These are phyloP conservation scores for Takakia lepidozioides DNA, from an alignment of 225 moss, liverwort and hornwort genomes.

Conservation along the genomic window DNA sequence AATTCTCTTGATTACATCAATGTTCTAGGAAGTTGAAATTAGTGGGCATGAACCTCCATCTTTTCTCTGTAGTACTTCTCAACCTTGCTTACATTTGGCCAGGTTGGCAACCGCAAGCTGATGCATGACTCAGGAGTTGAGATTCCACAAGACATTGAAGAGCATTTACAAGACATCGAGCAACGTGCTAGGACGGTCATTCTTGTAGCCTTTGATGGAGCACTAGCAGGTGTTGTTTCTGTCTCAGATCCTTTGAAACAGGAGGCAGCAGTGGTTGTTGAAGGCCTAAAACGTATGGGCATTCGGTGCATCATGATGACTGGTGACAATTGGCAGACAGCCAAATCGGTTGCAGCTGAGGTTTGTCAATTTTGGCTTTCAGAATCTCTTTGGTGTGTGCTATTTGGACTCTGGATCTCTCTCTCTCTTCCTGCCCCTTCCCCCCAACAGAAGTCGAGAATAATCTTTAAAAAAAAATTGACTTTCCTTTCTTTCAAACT, in stretches of 20 bases:
- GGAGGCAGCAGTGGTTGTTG: constrained; percentile 71
- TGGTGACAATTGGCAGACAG: constrained; percentile 79
- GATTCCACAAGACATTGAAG: constrained; percentile 44
- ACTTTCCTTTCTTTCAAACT: background rate
- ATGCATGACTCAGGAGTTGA: constrained; percentile 40
- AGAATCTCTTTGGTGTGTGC: background rate
- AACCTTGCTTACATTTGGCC: no score
- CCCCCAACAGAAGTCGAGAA: background rate
- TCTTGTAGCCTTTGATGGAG: constrained; percentile 55
- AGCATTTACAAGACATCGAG: constrained; percentile 49
- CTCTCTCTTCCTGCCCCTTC: background rate
- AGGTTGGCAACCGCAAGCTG: constrained; percentile 76
- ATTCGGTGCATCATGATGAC: constrained; percentile 78
- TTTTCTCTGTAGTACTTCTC: no score
- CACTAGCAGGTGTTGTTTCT: constrained; percentile 57
- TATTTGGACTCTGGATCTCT: background rate
- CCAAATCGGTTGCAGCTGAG: constrained; percentile 62
- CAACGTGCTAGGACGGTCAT: constrained; percentile 62
- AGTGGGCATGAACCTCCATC: no score
- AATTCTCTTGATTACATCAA: no score
- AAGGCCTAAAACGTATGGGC: constrained; percentile 74
- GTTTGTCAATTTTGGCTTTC: constrained; percentile 8
- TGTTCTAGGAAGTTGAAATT: no score
- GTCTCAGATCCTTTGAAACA: constrained; percentile 85
- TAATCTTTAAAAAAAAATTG: background rate